Conservation (phyloP, 2,329 filamentous ascomycete genomes). For the Nemania sp. region DNA sequence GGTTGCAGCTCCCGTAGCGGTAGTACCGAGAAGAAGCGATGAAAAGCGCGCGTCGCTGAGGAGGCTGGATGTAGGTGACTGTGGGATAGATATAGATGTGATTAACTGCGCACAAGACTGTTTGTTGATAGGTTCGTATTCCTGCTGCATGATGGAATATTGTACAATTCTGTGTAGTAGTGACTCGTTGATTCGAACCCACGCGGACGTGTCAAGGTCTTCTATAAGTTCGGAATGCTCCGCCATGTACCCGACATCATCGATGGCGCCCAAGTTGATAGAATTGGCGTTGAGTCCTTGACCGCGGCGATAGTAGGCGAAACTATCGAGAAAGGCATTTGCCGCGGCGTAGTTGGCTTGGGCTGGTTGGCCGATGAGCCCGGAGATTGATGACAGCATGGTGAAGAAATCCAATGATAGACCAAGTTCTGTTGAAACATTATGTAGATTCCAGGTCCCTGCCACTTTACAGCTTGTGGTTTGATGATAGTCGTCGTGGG, state of each 20-base stretch:
- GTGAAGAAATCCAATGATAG: slow-evolving; percentile 44
- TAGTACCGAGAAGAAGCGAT: not conserved
- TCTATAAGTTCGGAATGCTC: slow-evolving; percentile 20
- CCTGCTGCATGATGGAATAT: no score
- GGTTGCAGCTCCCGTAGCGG: not conserved
- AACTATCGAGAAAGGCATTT: slow-evolving; percentile 47
- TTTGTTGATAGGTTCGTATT: no score
- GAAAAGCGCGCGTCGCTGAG: not conserved
- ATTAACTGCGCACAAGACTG: no score
- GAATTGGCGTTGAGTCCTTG: slow-evolving; percentile 41
- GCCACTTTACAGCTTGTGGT: no score
- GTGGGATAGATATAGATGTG: no score
- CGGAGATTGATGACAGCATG: slow-evolving; percentile 40
- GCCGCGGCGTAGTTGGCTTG: slow-evolving; percentile 48
- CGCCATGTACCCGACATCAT: slow-evolving; percentile 38
- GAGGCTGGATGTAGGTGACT: no score
- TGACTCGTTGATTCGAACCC: no score
- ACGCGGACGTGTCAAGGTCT: not conserved
- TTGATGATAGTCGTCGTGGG: not conserved
- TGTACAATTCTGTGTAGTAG: no score
- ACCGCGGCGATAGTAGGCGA: slow-evolving; percentile 41
- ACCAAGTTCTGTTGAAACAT: slow-evolving; percentile 31
- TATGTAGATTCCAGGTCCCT: no score
- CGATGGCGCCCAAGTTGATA: slow-evolving; percentile 46
- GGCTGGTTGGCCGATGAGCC: slow-evolving; percentile 40